These are phyloP conservation scores for Sindora glabra DNA, from an alignment of 306 rosid genomes.

Conservation along the genomic window DNA sequence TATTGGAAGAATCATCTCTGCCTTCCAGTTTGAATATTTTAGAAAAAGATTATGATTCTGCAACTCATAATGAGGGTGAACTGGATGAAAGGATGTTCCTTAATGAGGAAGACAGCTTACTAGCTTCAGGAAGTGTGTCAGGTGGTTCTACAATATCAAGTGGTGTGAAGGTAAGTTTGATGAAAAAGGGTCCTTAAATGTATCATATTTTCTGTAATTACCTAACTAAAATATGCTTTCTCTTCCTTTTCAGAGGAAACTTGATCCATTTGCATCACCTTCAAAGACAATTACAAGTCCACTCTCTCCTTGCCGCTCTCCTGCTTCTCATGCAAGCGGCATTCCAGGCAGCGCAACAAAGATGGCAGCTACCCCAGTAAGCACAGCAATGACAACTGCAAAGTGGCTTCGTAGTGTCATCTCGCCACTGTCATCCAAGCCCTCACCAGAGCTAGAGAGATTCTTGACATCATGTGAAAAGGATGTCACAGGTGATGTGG, in stretches of 20 bases:
- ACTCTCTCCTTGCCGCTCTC: constrained; percentile 88
- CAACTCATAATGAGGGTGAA: constrained; percentile 59
- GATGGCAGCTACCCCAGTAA: constrained; percentile 88
- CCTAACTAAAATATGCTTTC: constrained; percentile 10
- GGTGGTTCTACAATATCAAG: constrained; percentile 49
- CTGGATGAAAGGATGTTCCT: constrained; percentile 88
- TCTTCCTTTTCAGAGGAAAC: constrained; percentile 55
- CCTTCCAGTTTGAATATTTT: constrained; percentile 51
- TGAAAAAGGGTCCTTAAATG: not conserved
- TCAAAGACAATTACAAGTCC: constrained; percentile 64
- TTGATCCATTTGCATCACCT: constrained; percentile 73
- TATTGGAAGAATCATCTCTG: constrained; percentile 63
- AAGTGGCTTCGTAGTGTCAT: constrained; percentile 97
- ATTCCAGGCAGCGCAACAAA: constrained; percentile 42
- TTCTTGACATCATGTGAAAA: constrained; percentile 79
- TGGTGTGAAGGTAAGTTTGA: constrained; percentile 68
- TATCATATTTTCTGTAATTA: not conserved
- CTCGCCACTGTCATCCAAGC: constrained; percentile 76
- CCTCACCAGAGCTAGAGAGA: constrained; percentile 73
- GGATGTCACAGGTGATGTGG: constrained; percentile 79
- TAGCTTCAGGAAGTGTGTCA: constrained; percentile 74
- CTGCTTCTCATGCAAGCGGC: constrained; percentile 58
- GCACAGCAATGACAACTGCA: constrained; percentile 99
- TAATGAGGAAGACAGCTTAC: constrained; percentile 76
- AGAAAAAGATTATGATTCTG: constrained; percentile 70